Evolutionary conservation across 2,329 filamentous ascomycete genomes (phyloP).

Genomic region (Aurifilum marmelostoma): DNA sequence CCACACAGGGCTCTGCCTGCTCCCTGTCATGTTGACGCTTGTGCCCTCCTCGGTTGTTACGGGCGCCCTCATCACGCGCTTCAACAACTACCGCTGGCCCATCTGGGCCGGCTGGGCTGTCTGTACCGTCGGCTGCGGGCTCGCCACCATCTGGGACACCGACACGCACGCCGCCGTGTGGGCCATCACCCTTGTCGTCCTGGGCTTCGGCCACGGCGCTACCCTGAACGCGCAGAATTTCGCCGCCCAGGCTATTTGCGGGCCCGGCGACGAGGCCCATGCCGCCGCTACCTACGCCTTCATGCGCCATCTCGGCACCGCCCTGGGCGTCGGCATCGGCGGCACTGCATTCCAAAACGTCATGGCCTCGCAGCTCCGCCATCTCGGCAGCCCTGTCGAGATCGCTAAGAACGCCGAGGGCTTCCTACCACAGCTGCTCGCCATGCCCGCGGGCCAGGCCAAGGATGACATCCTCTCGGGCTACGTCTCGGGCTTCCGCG

Average conservation of each 20-base stretch:
- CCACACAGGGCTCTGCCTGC: conserved; percentile 40
- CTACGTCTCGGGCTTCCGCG: conserved; percentile 57
- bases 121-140: conserved; percentile 35
- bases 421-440: conserved; percentile 32
- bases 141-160: conserved; percentile 34
- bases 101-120: conserved; percentile 44
- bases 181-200: conserved; percentile 41
- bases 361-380: conserved; percentile 40
- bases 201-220: conserved; percentile 43
- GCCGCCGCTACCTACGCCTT: conserved; percentile 48
- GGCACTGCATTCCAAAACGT: conserved; percentile 48
- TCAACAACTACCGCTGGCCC: conserved; percentile 43
- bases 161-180: conserved; percentile 39
- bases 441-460: conserved; percentile 30
- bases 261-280: conserved; percentile 41
- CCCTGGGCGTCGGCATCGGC: conserved; percentile 46
- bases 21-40: conserved; percentile 39
- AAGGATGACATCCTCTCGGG: conserved; percentile 34
- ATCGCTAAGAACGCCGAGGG: conserved; percentile 39
- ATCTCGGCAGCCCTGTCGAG: conserved; percentile 36
- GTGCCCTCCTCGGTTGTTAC: conserved; percentile 40
- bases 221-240: conserved; percentile 45
- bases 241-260: conserved; percentile 44
- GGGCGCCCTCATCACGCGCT: conserved; percentile 37
- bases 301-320: conserved; percentile 45